phyloP scores from a whole-genome alignment of 1,284 basidiomycete genomes.

The Entoloma clypeatum region DNA sequence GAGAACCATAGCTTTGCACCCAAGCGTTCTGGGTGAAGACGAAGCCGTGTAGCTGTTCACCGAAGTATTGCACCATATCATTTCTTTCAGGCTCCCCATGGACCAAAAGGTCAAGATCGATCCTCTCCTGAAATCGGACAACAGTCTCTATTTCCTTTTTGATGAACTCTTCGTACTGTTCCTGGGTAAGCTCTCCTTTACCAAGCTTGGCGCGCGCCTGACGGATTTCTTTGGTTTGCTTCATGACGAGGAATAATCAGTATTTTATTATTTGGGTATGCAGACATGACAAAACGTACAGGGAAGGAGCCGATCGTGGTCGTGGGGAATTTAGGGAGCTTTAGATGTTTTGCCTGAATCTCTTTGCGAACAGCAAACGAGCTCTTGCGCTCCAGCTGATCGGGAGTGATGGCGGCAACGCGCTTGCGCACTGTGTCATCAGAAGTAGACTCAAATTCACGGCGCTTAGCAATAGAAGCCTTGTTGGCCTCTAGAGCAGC shows the following conservation, averaged over 20 bases:
- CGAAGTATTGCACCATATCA: conserved; percentile 99
- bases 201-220: conserved; percentile 90
- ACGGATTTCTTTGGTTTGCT: conserved; percentile 99
- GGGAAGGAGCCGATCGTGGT: conserved; percentile 99
- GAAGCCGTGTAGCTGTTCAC: conserved; percentile 94
- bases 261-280: conserved; percentile 1
- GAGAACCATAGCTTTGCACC: conserved; percentile 98
- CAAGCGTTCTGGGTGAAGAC: conserved; percentile 98
- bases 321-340: conserved; percentile 96
- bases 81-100: conserved; percentile 99
- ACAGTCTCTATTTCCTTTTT: conserved; percentile 96
- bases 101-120: conserved; percentile 95
- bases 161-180: conserved; percentile 97
- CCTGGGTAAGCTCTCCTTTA: conserved; percentile 88
- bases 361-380: conserved; percentile 87
- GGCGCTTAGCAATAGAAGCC: conserved; percentile 90
- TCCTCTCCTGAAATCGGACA: conserved; percentile 95
- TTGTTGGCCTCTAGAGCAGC: conserved; percentile 85
- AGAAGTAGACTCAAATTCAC: conserved; percentile 93
- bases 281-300: conserved; percentile 36
- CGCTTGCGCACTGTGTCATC: conserved; percentile 96
- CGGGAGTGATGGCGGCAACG: conserved; percentile 87
- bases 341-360: conserved; percentile 86
- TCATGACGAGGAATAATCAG: conserved; percentile 13
- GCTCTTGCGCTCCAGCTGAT: conserved; percentile 88